Conservation (phyloP, 495 filamentous ascomycete genomes). For the Aspergillus nanangensis region DNA sequence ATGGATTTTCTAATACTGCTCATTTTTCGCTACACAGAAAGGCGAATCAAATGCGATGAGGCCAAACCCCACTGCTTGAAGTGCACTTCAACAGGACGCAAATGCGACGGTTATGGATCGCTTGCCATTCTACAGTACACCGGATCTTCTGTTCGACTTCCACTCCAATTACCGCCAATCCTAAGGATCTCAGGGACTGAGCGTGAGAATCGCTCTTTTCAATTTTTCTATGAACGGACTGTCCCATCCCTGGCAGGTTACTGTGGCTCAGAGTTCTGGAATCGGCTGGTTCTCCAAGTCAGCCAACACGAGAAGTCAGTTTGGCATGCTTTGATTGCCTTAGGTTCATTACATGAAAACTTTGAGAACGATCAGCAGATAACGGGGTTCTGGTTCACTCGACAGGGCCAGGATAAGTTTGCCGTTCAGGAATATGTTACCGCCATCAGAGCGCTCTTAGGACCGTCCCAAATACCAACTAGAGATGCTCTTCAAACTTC, state of each 20-base stretch:
- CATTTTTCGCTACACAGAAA: conserved; percentile 26
- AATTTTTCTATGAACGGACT: conserved; percentile 56
- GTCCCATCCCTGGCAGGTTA: conserved; percentile 57
- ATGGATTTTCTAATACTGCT: too few species aligned
- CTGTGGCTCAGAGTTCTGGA: conserved; percentile 60
- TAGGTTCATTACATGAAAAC: conserved; percentile 60
- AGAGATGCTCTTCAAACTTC: not conserved
- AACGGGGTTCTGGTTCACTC: not conserved
- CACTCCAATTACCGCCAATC: not conserved
- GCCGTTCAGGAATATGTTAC: conserved; percentile 31
- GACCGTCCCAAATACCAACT: not conserved
- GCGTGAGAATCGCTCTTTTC: conserved; percentile 44
- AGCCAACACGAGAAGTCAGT: conserved; percentile 57
- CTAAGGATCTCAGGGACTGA: conserved; percentile 3
- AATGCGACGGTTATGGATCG: conserved; percentile 27
- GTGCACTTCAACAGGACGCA: conserved; percentile 35
- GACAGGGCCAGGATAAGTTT: conserved; percentile 16
- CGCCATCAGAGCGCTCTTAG: conserved; percentile 35
- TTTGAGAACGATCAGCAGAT: conserved; percentile 30
- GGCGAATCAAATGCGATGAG: conserved; percentile 50
- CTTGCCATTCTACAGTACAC: not conserved
- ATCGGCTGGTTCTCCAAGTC: conserved; percentile 47
- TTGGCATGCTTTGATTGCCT: conserved; percentile 57
- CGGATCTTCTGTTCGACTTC: not conserved
- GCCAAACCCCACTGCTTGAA: conserved; percentile 27